phyloP scores from a whole-genome alignment of 345 rosid genomes.

The Cardamine occulta region DNA sequence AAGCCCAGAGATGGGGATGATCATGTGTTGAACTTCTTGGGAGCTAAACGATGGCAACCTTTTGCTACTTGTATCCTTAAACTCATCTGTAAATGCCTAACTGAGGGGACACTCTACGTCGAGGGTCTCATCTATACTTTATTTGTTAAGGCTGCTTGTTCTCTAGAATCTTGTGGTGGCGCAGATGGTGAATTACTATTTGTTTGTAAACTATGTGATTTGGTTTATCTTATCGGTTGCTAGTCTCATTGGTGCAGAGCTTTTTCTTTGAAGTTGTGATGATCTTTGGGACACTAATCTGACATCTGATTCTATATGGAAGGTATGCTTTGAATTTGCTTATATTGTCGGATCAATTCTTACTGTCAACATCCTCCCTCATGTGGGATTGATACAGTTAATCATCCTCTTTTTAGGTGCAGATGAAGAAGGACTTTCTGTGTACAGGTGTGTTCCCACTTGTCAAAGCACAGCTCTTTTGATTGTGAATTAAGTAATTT shows the following conservation, averaged over 20 bases:
- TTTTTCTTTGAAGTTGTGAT: conserved; percentile 37
- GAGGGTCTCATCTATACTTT: conserved; percentile 60
- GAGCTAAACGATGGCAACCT: conserved; percentile 72
- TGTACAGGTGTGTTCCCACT: neutral
- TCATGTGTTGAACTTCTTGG: conserved; percentile 62
- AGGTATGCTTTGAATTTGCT: conserved; percentile 94
- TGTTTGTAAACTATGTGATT: conserved; percentile 9
- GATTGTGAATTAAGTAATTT: conserved; percentile 8
- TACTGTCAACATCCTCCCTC: conserved; percentile 62
- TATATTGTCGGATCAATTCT: conserved; percentile 67
- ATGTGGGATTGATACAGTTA: conserved; percentile 68
- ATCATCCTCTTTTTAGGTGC: conserved; percentile 66
- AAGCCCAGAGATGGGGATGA: conserved; percentile 70
- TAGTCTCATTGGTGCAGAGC: conserved; percentile 23
- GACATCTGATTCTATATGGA: conserved; percentile 57
- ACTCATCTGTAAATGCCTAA: too few relatives aligned
- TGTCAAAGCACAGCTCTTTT: conserved; percentile 3
- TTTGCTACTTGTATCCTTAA: conserved; percentile 45
- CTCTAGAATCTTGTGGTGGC: conserved; percentile 43
- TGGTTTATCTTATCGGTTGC: conserved; percentile 29
- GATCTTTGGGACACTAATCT: conserved; percentile 49
- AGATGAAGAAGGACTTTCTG: conserved; percentile 71
- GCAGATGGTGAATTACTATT: too few relatives aligned
- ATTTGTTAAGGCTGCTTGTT: too few relatives aligned
- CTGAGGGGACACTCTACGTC: neutral